Conservation (phyloP, 345 rosid species). For the Carallia brachiata region DNA sequence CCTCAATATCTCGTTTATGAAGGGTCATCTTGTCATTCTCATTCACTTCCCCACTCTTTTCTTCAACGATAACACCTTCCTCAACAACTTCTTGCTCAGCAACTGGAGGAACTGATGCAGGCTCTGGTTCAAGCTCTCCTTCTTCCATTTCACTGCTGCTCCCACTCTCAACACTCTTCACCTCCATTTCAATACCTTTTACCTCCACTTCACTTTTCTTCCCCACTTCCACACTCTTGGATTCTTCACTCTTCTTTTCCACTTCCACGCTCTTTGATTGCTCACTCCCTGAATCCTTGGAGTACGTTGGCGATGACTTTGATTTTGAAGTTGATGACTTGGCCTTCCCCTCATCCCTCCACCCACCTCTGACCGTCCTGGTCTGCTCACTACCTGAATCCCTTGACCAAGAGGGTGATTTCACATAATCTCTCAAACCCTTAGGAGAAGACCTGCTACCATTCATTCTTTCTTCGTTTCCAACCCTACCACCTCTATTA, state of each 20-base stretch:
- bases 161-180: slow-evolving; percentile 52
- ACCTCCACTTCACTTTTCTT: slow-evolving; percentile 11
- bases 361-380: slow-evolving; percentile 25
- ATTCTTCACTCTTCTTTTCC: slow-evolving; percentile 15
- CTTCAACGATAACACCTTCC: slow-evolving; percentile 4
- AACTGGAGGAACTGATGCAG: slow-evolving; percentile 22
- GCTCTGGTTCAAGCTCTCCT: slow-evolving; percentile 92
- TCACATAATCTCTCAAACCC: slow-evolving; percentile 40
- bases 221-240: slow-evolving; percentile 23
- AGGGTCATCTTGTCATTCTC: slow-evolving; percentile 10
- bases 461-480: slow-evolving; percentile 22
- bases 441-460: slow-evolving; percentile 29
- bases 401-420: slow-evolving; percentile 55
- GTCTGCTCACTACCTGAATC: slow-evolving; percentile 44
- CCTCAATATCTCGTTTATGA: slow-evolving; percentile 27
- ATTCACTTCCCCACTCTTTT: slow-evolving; percentile 18
- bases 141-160: slow-evolving; percentile 95
- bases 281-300: slow-evolving; percentile 87
- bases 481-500: slow-evolving; percentile 26
- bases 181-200: slow-evolving; percentile 26
- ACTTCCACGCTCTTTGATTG: slow-evolving; percentile 32
- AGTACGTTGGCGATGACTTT: slow-evolving; percentile 71
- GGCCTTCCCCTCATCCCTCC: slow-evolving; percentile 37
- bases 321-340: slow-evolving; percentile 48
- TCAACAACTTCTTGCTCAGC: slow-evolving; percentile 5